Base-by-base conservation (phyloP, 768 basidiomycete genomes). In the Leccinum arenicola region DNA sequence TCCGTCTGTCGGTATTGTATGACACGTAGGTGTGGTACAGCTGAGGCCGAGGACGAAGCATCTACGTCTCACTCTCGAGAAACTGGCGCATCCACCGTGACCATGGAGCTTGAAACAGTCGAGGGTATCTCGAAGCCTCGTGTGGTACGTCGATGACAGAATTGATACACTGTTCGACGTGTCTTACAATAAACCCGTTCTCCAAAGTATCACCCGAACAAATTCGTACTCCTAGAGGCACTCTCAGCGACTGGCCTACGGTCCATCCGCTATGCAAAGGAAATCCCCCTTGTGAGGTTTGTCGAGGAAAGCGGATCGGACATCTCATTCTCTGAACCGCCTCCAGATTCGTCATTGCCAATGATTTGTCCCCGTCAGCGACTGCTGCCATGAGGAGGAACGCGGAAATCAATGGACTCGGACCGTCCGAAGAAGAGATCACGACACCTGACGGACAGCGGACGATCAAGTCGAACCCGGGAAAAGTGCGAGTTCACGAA, bases 221-320 rank as follows among this genome's bases (percentile, higher is more conserved):
- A 83, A 64, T 84, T 95, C 64, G 85, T 87, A 17, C 80, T 97
- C 17, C 79, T 99, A 10, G 97, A 99, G 74, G 93, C 95, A 0
- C 84, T 99, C 33, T 95, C 95, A 17, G 97, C 97, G 0, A 98
- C 96, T 0, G 97, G 97, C 31, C 81, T 99, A 27, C 87, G 97
- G 7, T 89, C 95, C 1, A 97, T 99, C 55, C 91, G 97, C 36
- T 99, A 98, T 72, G 96, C 95, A 0, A 94, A 97, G 66, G 97
- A 99, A 75, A 94, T 99, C 9, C 94, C 95, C 1, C 81, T 89
- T 47, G 83, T 93, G 58, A 91, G 86, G 96, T 97, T 52, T 70
- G 85, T 66, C 50, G 43, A 54, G 21, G 9, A 17, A 27, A 43
- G 31, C 40, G 38, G 15, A 29, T 56, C 15, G n/a, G 14, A n/a